Base-by-base conservation (phyloP, 1,284 basidiomycete species). In the Cystobasidium sp. region DNA sequence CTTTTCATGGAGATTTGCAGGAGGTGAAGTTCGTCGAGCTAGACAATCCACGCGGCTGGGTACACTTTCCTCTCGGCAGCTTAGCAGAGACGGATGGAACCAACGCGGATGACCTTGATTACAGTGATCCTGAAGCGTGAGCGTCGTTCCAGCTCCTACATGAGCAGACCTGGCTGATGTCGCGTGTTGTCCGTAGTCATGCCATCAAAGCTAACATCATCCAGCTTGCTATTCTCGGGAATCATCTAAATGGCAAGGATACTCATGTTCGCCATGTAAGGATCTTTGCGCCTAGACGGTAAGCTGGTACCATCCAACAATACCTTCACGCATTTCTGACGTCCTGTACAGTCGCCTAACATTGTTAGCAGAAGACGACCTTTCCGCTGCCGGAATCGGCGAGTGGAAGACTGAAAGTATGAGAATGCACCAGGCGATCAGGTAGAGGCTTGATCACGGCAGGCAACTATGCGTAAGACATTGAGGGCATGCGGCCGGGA, bases 221-320 rank as follows among this genome's bases (percentile, higher is more conserved):
- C 5, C 94, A 98, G 80, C 86, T 99, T 43, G 90, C 95, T 75
- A 88, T 99, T 68, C 85, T 94, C 22, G 90, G 91, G 22, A 99
- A 99, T 81, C 94, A 99, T 81, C 90, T 97, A 87, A 97, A 96
- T 79, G 97, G 97, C 3, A 99, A 99, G 82, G 97, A 99, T 83
- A 99, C 97, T 9, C 97, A 99, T 83, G 91, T 99, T 16, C 88
- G 97, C 20, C 93, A 94, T 0, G 83, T 99, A 53, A 88, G 87
- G 67, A 87, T 98, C 24, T 89, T 94, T 75, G 96, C 94, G 0
- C 91, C 94, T 1, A 81, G 88, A 7, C 89, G 90, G 94, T 94
- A 80, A 76, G 90, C 53, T 20, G 16, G n/a, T 43, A 6, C 5
- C 24, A 10, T 3, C 18, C 24, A 12, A 16, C 24, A 10, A 12